Evolutionary conservation across 106 monocot species (phyloP).

Genomic region (Acorus gramineus): DNA sequence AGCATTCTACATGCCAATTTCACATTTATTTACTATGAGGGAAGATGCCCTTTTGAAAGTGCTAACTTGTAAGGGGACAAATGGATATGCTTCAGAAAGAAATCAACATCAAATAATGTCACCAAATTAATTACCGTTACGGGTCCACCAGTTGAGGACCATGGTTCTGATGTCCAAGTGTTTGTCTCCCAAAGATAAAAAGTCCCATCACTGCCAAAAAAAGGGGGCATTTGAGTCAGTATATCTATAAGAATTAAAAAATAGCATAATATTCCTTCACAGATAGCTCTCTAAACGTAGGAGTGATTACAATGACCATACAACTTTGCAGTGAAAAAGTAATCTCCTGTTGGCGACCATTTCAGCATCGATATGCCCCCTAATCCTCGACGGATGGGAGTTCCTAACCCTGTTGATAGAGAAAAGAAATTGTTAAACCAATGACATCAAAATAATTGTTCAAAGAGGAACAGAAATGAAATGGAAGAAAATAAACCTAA

Average conservation of each 20-base stretch:
- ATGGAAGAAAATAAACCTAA: not conserved
- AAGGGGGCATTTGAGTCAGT: constrained; percentile 1
- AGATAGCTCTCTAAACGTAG: too few species aligned
- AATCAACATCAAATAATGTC: too few species aligned
- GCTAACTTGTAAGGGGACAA: too few species aligned
- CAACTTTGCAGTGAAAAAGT: constrained; percentile 87
- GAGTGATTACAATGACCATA: constrained; percentile 12
- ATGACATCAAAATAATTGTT: too few species aligned
- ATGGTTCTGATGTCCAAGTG: constrained; percentile 94
- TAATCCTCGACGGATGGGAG: constrained; percentile 86
- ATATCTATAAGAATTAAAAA: too few species aligned
- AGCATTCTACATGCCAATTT: too few species aligned
- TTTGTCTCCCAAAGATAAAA: constrained; percentile 99
- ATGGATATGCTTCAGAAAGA: too few species aligned
- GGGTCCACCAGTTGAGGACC: constrained; percentile 87
- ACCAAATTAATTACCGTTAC: constrained; percentile 51
- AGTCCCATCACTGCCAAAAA: constrained; percentile 67
- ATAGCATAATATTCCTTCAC: too few species aligned
- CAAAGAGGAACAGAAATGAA: not conserved
- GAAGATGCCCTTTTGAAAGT: too few species aligned
- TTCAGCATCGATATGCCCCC: constrained; percentile 67
- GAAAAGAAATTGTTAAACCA: constrained; percentile 4
- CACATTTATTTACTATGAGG: too few species aligned
- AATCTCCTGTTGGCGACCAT: constrained; percentile 92
- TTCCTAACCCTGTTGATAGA: constrained; percentile 48